Evolutionary conservation across 2,329 filamentous ascomycete genomes (phyloP).

Genomic region (Verticillium nonalfalfae): DNA sequence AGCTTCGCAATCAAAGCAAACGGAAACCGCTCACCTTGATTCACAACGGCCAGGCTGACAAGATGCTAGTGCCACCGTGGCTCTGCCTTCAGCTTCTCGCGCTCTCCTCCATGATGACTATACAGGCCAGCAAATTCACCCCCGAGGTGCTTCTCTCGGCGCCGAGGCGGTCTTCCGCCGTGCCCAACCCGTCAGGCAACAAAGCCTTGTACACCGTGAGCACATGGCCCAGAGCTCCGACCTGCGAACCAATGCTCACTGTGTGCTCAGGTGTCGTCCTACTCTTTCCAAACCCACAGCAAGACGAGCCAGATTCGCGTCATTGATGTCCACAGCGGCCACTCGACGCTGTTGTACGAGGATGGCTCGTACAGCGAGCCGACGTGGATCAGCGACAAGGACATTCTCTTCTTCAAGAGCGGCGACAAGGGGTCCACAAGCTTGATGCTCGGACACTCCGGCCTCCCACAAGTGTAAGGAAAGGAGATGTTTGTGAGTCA

Average conservation of each 20-base stretch:
- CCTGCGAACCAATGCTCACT: slow-evolving; percentile 17
- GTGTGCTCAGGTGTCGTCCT: slow-evolving; percentile 53
- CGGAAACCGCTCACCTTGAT: neutral
- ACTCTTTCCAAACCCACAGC: slow-evolving; percentile 71
- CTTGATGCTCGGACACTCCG: slow-evolving; percentile 34
- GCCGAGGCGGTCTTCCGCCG: slow-evolving; percentile 62
- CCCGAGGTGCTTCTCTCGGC: slow-evolving; percentile 72
- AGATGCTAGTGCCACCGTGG: neutral
- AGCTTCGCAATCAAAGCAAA: neutral
- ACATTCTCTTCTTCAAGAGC: slow-evolving; percentile 49
- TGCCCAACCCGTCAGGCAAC: slow-evolving; percentile 63
- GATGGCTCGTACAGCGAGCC: slow-evolving; percentile 62
- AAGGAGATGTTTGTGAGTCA: slow-evolving; percentile 11
- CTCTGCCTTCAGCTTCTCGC: neutral
- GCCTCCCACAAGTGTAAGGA: slow-evolving; percentile 31
- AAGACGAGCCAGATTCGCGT: slow-evolving; percentile 64
- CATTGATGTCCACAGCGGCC: slow-evolving; percentile 61
- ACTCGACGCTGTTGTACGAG: slow-evolving; percentile 59
- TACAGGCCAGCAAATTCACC: slow-evolving; percentile 65
- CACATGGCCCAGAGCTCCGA: neutral
- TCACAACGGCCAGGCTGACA: neutral
- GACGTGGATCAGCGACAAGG: slow-evolving; percentile 67
- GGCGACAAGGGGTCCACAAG: slow-evolving; percentile 39
- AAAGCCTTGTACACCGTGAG: slow-evolving; percentile 56
- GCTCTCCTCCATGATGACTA: slow-evolving; percentile 49